Conservation (phyloP, 2,329 filamentous ascomycete genomes). For the Simplicillium aogashimaense region DNA sequence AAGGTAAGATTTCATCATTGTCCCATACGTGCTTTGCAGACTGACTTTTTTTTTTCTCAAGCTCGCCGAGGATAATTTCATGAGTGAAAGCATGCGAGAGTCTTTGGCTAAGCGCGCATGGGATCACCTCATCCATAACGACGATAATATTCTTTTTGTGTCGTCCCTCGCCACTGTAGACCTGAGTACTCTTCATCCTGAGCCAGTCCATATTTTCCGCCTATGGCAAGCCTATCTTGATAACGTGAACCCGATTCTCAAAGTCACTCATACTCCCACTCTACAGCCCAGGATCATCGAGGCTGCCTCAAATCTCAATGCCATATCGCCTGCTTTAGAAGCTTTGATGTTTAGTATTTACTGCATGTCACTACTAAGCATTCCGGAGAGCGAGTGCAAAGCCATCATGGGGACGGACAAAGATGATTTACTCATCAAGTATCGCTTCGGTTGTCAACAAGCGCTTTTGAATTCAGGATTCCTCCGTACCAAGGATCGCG, state of each 20-base stretch:
- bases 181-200: constrained; percentile 39
- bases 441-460: constrained; percentile 39
- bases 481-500: constrained; percentile 36
- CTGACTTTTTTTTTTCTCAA: neutral
- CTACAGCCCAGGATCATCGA: constrained; percentile 43
- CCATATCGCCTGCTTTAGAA: constrained; percentile 31
- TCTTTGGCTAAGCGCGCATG: constrained; percentile 31
- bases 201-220: constrained; percentile 31
- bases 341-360: constrained; percentile 49
- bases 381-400: constrained; percentile 31
- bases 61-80: constrained; percentile 11
- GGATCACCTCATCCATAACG: constrained; percentile 26
- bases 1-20: neutral
- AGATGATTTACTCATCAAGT: constrained; percentile 27
- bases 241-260: constrained; percentile 49
- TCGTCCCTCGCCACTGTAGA: constrained; percentile 26
- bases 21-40: neutral
- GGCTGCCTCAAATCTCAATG: constrained; percentile 29
- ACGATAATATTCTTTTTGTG: constrained; percentile 44
- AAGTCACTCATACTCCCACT: constrained; percentile 45
- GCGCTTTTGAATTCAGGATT: constrained; percentile 42
- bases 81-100: constrained; percentile 8
- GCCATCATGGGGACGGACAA: constrained; percentile 29
- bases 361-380: constrained; percentile 27
- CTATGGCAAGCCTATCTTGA: constrained; percentile 50